Percentiles rank a stretch among this genome's conserved stretches.
Conservation (phyloP, 257 asterid genomes). For the Plantago ovata region DNA sequence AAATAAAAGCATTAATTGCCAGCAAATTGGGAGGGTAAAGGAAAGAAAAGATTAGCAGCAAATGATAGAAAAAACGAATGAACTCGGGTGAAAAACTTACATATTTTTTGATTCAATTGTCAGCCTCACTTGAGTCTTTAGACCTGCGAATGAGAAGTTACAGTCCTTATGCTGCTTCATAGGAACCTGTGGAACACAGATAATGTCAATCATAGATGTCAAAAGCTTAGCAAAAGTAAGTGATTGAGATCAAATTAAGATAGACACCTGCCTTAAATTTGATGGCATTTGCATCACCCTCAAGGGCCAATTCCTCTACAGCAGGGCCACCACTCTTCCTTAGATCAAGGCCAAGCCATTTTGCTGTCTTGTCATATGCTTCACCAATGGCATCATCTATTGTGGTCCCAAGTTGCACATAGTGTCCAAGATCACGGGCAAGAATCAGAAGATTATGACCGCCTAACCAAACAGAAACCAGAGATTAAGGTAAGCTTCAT, state of each 20-base stretch:
- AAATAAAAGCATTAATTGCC: not conserved
- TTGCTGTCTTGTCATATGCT: conserved; percentile 96
- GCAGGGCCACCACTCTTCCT: conserved; percentile 99
- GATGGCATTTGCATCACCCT: conserved; percentile 72
- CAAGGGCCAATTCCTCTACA: conserved; percentile 87
- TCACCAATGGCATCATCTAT: conserved; percentile 98
- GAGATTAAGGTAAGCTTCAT: conserved; percentile 17
- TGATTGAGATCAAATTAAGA: conserved; percentile 8
- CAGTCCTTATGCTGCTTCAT: conserved; percentile 98
- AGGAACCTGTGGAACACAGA: conserved; percentile 64
- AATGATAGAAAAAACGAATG: conserved; percentile 3
- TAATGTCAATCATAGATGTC: conserved; percentile 22
- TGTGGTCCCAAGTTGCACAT: conserved; percentile 90
- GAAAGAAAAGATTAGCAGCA: conserved; percentile 10
- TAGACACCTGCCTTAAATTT: conserved; percentile 60
- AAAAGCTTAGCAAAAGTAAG: conserved; percentile 3
- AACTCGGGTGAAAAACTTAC: conserved; percentile 31
- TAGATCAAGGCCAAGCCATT: conserved; percentile 99
- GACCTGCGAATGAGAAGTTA: conserved; percentile 97
- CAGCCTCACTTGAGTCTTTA: conserved; percentile 96
- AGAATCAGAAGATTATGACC: conserved; percentile 95
- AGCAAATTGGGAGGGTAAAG: not conserved
- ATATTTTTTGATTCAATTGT: conserved; percentile 84
- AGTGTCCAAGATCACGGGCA: conserved; percentile 91
- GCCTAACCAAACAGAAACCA: conserved; percentile 41